A percentile compares a stretch with the other conserved stretches of the same genome.
phyloP scores from a whole-genome alignment of 139 green algal species.

The Micractinium sp. region DNA sequence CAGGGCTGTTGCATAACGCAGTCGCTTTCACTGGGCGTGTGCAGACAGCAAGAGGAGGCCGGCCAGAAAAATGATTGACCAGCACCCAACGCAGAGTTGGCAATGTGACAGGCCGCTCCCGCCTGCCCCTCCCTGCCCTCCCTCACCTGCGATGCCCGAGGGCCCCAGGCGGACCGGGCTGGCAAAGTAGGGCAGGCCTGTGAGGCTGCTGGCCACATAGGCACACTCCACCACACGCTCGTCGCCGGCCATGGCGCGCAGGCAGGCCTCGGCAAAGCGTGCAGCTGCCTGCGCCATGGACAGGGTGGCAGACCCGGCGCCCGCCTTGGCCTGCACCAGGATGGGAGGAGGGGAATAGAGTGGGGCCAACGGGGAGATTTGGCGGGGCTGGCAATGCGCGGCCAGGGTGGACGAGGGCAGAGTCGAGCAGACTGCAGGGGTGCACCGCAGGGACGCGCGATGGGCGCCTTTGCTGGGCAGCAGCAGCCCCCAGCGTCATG shows the following conservation, averaged over 20 bases:
- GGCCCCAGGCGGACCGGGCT: conserved; percentile 76
- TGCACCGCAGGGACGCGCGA: too few species aligned
- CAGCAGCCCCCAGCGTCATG: too few species aligned
- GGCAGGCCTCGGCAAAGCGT: conserved; percentile 75
- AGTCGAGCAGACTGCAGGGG: too few species aligned
- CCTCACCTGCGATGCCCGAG: conserved; percentile 67
- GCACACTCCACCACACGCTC: conserved; percentile 82
- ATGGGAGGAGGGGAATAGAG: neutral
- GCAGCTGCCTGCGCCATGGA: conserved; percentile 95
- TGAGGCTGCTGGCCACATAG: conserved; percentile 68
- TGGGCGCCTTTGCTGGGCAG: too few species aligned
- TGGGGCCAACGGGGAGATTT: neutral
- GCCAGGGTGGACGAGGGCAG: too few species aligned
- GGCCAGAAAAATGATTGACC: too few species aligned
- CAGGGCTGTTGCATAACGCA: neutral
- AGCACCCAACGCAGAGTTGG: neutral
- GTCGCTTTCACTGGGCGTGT: too few species aligned
- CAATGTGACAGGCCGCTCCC: neutral
- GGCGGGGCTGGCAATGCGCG: neutral
- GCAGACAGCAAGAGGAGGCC: too few species aligned
- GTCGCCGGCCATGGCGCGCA: conserved; percentile 79
- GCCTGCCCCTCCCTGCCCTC: neutral
- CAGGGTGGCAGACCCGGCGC: conserved; percentile 92
- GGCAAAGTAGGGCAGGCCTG: conserved; percentile 77
- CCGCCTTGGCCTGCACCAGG: conserved; percentile 56